These are phyloP conservation scores for Cryptosporidium ubiquitum DNA, from an alignment of 169 alveolate genomes.

Conservation along the genomic window DNA sequence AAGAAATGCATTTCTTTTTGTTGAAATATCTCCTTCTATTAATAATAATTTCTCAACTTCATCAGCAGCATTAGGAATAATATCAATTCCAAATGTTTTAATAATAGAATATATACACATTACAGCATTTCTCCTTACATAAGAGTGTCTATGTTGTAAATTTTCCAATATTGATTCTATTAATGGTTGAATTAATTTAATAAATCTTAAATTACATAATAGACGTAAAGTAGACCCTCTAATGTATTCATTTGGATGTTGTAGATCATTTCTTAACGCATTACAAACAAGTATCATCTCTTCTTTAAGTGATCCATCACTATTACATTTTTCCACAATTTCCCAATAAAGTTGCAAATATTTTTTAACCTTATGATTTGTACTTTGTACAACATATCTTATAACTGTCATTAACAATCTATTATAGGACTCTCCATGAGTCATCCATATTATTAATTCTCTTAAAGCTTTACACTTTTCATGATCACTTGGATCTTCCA, in stretches of 20 bases:
- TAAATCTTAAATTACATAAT: slow-evolving; percentile 89
- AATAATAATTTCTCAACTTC: slow-evolving; percentile 78
- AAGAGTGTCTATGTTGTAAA: slow-evolving; percentile 89
- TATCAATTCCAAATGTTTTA: slow-evolving; percentile 87
- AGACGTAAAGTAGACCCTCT: slow-evolving; percentile 95
- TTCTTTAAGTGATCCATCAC: slow-evolving; percentile 94
- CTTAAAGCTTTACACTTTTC: slow-evolving; percentile 72
- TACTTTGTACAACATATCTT: slow-evolving; percentile 84
- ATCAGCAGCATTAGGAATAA: slow-evolving; percentile 88
- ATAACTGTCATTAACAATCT: slow-evolving; percentile 84
- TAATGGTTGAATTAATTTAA: slow-evolving; percentile 91
- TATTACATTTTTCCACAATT: slow-evolving; percentile 91
- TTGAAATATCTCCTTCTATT: slow-evolving; percentile 90
- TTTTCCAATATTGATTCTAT: slow-evolving; percentile 91
- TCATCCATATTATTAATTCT: slow-evolving; percentile 72
- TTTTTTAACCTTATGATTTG: slow-evolving; percentile 89
- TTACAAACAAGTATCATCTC: slow-evolving; percentile 96
- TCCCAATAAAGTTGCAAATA: slow-evolving; percentile 94
- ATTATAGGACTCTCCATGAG: slow-evolving; percentile 73
- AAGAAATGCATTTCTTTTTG: slow-evolving; percentile 92
- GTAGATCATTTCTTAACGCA: slow-evolving; percentile 94
- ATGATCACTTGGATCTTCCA: slow-evolving; percentile 70
- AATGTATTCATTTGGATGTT: slow-evolving; percentile 95
- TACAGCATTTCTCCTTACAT: slow-evolving; percentile 93
- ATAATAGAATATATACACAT: slow-evolving; percentile 90